Conservation (phyloP, 2,329 filamentous ascomycete species). For the Seiridium cupressi region DNA sequence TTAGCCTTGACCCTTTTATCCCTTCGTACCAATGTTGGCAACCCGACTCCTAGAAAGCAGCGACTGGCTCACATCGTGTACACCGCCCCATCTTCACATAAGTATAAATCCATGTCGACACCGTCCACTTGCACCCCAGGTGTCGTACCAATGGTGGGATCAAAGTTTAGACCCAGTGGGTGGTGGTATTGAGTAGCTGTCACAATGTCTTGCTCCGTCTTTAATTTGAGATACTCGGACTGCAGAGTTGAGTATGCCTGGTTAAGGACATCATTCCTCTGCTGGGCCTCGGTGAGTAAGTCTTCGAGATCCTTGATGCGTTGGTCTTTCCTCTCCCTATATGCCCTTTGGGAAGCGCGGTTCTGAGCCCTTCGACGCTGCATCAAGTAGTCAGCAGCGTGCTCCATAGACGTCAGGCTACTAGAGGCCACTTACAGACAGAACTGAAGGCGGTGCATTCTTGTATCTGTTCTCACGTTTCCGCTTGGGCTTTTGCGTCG, state of each 20-base stretch:
- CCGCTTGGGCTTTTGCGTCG: conserved; percentile 38
- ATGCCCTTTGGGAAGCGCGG: conserved; percentile 59
- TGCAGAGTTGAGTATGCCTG: conserved; percentile 52
- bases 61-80: conserved; percentile 5
- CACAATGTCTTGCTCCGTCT: conserved; percentile 25
- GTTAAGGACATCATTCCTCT: conserved; percentile 54
- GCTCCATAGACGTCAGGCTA: neutral
- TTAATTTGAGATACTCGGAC: conserved; percentile 39
- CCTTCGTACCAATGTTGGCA: too few relatives aligned
- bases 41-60: neutral
- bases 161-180: conserved; percentile 15
- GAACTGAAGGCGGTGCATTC: conserved; percentile 47
- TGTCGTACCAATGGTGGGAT: conserved; percentile 16
- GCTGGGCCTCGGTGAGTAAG: conserved; percentile 51
- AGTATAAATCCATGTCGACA: conserved; percentile 21
- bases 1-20: too few relatives aligned
- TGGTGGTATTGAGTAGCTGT: conserved; percentile 21
- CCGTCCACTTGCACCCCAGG: neutral
- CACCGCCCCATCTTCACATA: conserved; percentile 15
- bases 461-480: conserved; percentile 53
- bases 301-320: conserved; percentile 62
- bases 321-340: conserved; percentile 63
- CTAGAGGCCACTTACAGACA: conserved; percentile 37
- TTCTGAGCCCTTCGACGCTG: conserved; percentile 60
- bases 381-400: neutral